Conservation (phyloP, 1,284 basidiomycete species). For the Moesziomyces sp. region DNA sequence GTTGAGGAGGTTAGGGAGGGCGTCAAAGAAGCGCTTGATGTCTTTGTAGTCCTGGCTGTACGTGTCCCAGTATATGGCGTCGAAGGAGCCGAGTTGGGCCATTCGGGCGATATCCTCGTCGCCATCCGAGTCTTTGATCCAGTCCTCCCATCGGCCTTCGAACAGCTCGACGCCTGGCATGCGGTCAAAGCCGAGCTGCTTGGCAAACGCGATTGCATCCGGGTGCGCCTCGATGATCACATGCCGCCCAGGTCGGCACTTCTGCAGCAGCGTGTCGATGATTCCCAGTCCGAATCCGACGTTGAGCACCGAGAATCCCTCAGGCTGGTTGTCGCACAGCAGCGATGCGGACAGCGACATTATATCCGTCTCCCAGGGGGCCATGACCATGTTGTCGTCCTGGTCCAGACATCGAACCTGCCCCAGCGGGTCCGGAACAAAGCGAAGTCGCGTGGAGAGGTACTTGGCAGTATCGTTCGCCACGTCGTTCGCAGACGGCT, state of each 20-base stretch:
- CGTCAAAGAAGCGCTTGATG: slow-evolving; percentile 83
- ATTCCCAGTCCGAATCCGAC: slow-evolving; percentile 95
- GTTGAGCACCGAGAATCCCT: slow-evolving; percentile 81
- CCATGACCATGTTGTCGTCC: slow-evolving; percentile 76
- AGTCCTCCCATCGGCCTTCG: slow-evolving; percentile 69
- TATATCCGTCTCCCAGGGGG: slow-evolving; percentile 72
- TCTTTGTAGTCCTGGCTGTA: slow-evolving; percentile 88
- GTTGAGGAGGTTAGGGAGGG: slow-evolving; percentile 82
- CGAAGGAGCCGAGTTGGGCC: slow-evolving; percentile 76
- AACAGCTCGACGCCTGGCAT: slow-evolving; percentile 59
- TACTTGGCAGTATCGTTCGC: slow-evolving; percentile 77
- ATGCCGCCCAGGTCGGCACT: slow-evolving; percentile 77
- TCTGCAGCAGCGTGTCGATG: slow-evolving; percentile 85
- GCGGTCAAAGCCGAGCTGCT: slow-evolving; percentile 67
- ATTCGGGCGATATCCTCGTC: slow-evolving; percentile 82
- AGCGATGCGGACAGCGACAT: slow-evolving; percentile 57
- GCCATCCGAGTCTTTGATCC: slow-evolving; percentile 82
- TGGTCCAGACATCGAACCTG: slow-evolving; percentile 82
- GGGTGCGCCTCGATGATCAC: slow-evolving; percentile 96
- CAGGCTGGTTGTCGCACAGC: slow-evolving; percentile 55
- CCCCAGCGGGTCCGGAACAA: slow-evolving; percentile 73
- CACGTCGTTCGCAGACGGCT: slow-evolving; percentile 43
- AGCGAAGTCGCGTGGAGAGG: slow-evolving; percentile 78
- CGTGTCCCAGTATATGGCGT: slow-evolving; percentile 93
- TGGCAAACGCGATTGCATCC: slow-evolving; percentile 85